Base-by-base conservation (phyloP, 305 asterid species). In the Rubia peregrina region DNA sequence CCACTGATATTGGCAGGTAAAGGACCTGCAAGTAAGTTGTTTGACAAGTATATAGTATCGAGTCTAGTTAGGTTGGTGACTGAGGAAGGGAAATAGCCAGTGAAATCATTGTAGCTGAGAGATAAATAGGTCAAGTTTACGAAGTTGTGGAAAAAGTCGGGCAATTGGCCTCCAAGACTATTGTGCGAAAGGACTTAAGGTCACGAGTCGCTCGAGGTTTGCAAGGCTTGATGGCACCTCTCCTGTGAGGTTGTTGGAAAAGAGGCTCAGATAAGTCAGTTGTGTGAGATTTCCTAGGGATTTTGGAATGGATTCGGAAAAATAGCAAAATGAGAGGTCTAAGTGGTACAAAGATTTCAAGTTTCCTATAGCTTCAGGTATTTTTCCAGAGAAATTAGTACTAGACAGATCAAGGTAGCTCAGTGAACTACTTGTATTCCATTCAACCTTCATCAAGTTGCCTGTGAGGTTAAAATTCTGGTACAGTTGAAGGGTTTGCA, bases 211-310 rank as follows among this genome's bases (percentile, higher is more conserved):
- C 33, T 33, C 61, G 42, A 77, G 80, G 42, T 51, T 36, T 17
- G 68, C 40, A 33, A 77, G 67, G 30, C 49, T 46, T 7, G 72
- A 60, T 33, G 79, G 79, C 7, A 75, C 13, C 6, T 24, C 17
- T 44, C 77, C 77, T 8, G 19, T 73, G 33, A 77, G 59, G 42
- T 63, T 77, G 46, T 77, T 77, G 17, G 3, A 8, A 2, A 1
- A 13, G 36, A 77, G 73, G 12, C 5, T 2, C 71, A 79, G 16
- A n/a, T 2, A 0, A 49, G 46, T 26, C 42, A 75, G 21, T n/a
- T 19, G 64, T 13, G 78, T 72, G 65, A 79, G 80, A 67, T 76
- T 79, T 51, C 71, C 71, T 6, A 79, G 66, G 61, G 76, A 75
- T 71, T 65, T 57, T 3, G 80, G 80, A 41, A 74, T 55, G 6